Evolutionary conservation across 208 protist species (phyloP).

Genomic region (Leishmania amazonensis): DNA sequence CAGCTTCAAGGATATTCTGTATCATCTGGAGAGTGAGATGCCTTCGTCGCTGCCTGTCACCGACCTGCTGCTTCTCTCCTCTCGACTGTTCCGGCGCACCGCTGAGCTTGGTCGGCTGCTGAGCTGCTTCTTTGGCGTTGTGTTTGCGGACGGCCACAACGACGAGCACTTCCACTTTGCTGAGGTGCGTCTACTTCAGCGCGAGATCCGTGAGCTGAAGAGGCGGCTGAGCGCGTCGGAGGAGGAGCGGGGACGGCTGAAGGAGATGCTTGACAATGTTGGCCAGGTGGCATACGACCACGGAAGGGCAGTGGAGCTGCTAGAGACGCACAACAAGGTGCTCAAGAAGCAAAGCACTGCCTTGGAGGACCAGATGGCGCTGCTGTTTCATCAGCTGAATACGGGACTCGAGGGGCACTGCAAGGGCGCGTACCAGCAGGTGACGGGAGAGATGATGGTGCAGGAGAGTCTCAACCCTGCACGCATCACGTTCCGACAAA

Average conservation of each 20-base stretch:
- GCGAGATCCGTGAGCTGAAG: slow-evolving; percentile 68
- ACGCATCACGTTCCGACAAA: slow-evolving; percentile 84
- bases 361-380: slow-evolving; percentile 92
- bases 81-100: slow-evolving; percentile 84
- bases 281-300: slow-evolving; percentile 80
- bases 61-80: slow-evolving; percentile 87
- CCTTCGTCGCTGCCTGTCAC: slow-evolving; percentile 75
- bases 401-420: slow-evolving; percentile 75
- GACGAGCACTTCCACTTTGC: slow-evolving; percentile 92
- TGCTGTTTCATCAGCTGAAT: slow-evolving; percentile 91
- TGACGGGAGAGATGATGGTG: slow-evolving; percentile 70
- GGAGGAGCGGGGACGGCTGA: slow-evolving; percentile 61
- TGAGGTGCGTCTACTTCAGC: slow-evolving; percentile 82
- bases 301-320: slow-evolving; percentile 76
- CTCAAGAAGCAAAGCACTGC: slow-evolving; percentile 82
- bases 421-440: slow-evolving; percentile 76
- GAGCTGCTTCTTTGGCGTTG: slow-evolving; percentile 86
- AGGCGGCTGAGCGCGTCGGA: slow-evolving; percentile 55
- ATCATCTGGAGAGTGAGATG: slow-evolving; percentile 76
- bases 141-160: slow-evolving; percentile 82
- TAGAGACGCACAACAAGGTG: slow-evolving; percentile 85
- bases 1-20: slow-evolving; percentile 90
- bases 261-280: slow-evolving; percentile 80
- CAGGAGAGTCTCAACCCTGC: slow-evolving; percentile 83
- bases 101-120: slow-evolving; percentile 79